These are phyloP conservation scores for Microcyclospora pomicola DNA, from an alignment of 2,329 filamentous ascomycete genomes.

Conservation along the genomic window DNA sequence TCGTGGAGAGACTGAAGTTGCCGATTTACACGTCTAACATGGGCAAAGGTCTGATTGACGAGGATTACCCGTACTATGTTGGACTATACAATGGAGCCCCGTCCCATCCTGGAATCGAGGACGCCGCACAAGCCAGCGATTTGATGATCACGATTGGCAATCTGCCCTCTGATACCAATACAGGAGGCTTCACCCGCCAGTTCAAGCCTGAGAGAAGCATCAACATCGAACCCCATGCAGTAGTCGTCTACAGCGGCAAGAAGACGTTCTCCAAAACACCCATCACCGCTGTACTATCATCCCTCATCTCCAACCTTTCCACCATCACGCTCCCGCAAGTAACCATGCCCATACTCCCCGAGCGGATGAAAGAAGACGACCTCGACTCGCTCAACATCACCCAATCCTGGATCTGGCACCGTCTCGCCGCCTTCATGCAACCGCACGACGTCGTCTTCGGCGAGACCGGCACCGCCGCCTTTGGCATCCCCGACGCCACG, in stretches of 20 bases:
- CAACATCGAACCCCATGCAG: conserved; percentile 25
- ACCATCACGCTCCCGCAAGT: conserved; percentile 12
- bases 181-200: conserved; percentile 27
- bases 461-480: conserved; percentile 29
- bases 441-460: conserved; percentile 27
- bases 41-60: conserved; percentile 31
- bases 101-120: conserved; percentile 24
- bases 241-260: conserved; percentile 21
- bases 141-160: conserved; percentile 27
- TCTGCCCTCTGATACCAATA: conserved; percentile 30
- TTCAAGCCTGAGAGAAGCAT: conserved; percentile 20
- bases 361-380: conserved; percentile 19
- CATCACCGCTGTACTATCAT: conserved; percentile 25
- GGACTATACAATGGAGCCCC: conserved; percentile 30
- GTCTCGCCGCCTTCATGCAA: conserved; percentile 21
- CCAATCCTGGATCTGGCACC: conserved; percentile 30
- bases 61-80: conserved; percentile 26
- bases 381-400: conserved; percentile 25
- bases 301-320: conserved; percentile 16
- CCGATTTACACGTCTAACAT: conserved; percentile 29
- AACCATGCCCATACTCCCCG: conserved; percentile 17
- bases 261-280: conserved; percentile 19
- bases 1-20: conserved; percentile 23
- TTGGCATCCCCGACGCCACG: conserved; percentile 23
- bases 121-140: conserved; percentile 25